Conservation (phyloP, 805 yeast species). For the Torulaspora indica region DNA sequence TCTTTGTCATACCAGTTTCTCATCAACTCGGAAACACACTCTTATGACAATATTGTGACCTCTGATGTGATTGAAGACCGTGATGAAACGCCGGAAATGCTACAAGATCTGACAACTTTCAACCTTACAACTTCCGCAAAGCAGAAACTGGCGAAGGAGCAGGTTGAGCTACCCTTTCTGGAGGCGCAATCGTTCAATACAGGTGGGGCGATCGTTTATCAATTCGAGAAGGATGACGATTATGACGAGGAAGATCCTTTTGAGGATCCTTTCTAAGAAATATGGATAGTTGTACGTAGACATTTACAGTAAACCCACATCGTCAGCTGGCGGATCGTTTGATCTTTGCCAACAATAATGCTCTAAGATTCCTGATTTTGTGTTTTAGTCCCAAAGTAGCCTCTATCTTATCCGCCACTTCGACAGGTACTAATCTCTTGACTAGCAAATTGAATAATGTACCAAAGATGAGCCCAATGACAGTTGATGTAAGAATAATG, state of each 20-base stretch:
- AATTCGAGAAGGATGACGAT: slow-evolving; percentile 94
- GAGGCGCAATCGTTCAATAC: slow-evolving; percentile 75
- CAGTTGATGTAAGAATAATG: slow-evolving; percentile 86
- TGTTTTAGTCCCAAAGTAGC: slow-evolving; percentile 21
- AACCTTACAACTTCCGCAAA: slow-evolving; percentile 69
- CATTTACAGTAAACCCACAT: not conserved
- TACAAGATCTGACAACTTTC: slow-evolving; percentile 80
- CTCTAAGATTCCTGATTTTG: slow-evolving; percentile 19
- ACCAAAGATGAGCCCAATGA: slow-evolving; percentile 89
- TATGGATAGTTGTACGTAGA: not conserved
- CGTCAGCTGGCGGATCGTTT: slow-evolving; percentile 1
- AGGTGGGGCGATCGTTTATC: slow-evolving; percentile 95
- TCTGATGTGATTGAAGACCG: slow-evolving; percentile 25
- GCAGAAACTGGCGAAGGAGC: slow-evolving; percentile 73
- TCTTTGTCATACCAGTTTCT: slow-evolving; percentile 52
- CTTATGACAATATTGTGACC: slow-evolving; percentile 33
- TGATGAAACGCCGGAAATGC: slow-evolving; percentile 48
- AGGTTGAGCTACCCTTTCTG: slow-evolving; percentile 86
- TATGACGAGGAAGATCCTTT: slow-evolving; percentile 98
- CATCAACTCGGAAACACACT: slow-evolving; percentile 48
- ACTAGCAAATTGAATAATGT: slow-evolving; percentile 72
- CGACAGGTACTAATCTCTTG: slow-evolving; percentile 70
- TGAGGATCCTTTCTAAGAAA: slow-evolving; percentile 78
- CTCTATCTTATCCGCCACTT: slow-evolving; percentile 47
- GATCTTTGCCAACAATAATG: slow-evolving; percentile 6